phyloP scores from a whole-genome alignment of 345 rosid genomes.

The Eucalyptus cloeziana region DNA sequence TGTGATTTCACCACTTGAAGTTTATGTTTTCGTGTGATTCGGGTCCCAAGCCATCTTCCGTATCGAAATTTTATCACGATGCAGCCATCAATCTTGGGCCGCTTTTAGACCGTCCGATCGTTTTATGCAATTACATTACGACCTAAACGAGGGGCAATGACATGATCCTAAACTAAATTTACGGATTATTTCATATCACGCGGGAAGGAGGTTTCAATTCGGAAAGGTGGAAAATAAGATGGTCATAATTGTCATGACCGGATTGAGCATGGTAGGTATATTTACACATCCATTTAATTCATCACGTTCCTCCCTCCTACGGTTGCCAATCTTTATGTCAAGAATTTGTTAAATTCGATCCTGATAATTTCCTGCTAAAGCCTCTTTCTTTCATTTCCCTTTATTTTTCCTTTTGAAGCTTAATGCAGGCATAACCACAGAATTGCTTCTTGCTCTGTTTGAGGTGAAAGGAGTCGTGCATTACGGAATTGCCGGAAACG shows the following conservation, averaged over 20 bases:
- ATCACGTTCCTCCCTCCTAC: rapidly evolving
- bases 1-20: neutral
- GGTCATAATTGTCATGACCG: conserved; percentile 52
- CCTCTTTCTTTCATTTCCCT: neutral
- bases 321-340: neutral
- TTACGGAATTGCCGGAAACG: conserved; percentile 67
- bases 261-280: conserved; percentile 47
- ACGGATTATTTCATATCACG: neutral
- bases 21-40: neutral
- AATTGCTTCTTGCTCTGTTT: conserved; percentile 35
- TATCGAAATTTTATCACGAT: neutral
- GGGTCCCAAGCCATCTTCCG: rapidly evolving
- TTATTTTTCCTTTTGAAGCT: conserved; percentile 9
- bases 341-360: neutral
- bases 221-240: conserved; percentile 20
- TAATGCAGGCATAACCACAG: conserved; percentile 54
- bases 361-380: neutral
- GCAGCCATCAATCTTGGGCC: neutral
- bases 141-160: rapidly evolving
- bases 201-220: conserved; percentile 53
- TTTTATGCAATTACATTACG: neutral
- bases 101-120: rapidly evolving
- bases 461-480: conserved; percentile 53
- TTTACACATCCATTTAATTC: neutral
- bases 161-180: neutral